Conservation (phyloP, 495 filamentous ascomycete genomes). For the Filosporella fistucella region DNA sequence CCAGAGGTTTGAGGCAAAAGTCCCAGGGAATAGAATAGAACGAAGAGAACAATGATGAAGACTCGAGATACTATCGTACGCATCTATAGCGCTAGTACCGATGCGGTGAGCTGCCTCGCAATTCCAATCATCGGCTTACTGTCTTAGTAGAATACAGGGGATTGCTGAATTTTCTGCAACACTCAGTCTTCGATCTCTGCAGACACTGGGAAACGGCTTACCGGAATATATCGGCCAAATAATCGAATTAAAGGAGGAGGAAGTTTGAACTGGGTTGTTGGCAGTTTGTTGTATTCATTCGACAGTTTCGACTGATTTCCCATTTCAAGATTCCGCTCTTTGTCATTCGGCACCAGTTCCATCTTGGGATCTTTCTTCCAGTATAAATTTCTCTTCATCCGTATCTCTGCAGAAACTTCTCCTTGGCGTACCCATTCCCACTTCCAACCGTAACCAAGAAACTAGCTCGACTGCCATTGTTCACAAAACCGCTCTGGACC, state of each 20-base stretch:
- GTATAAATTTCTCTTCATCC: conserved; percentile 5
- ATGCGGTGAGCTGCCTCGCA: conserved; percentile 7
- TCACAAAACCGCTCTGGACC: conserved; percentile 63
- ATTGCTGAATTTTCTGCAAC: background rate
- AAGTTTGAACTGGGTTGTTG: conserved; percentile 1
- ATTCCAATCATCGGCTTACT: no score
- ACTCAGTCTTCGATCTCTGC: no score
- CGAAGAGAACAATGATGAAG: conserved; percentile 15
- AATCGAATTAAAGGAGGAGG: background rate
- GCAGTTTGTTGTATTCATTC: conserved; percentile 2
- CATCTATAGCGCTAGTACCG: conserved; percentile 13
- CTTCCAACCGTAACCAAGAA: conserved; percentile 64
- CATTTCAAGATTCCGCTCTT: conserved; percentile 11
- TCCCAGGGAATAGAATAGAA: conserved; percentile 17
- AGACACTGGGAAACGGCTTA: no score
- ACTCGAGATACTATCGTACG: conserved; percentile 17
- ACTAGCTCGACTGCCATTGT: conserved; percentile 46
- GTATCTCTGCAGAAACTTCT: no score
- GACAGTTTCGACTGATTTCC: conserved; percentile 10
- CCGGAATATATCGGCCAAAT: conserved; percentile 5
- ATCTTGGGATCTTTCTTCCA: conserved; percentile 7
- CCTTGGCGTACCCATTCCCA: conserved; percentile 14
- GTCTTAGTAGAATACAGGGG: background rate
- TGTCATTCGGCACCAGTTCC: background rate
- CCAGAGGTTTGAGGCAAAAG: conserved; percentile 4